Base-by-base conservation (phyloP, 164 flowering plant species). In the Litsea cubeba region DNA sequence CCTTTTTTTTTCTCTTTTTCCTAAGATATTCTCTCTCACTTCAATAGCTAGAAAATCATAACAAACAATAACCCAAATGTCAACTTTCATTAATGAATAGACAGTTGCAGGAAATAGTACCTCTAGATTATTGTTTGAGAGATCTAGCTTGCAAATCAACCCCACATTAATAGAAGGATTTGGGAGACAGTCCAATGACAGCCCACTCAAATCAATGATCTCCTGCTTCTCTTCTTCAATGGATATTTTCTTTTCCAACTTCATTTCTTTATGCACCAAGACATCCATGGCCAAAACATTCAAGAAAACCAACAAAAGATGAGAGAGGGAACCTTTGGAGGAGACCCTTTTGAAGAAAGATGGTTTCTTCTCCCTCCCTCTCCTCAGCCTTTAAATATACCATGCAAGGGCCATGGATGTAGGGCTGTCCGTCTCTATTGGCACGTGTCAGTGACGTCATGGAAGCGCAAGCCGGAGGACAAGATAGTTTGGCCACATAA, bases 91-190 rank as follows among this genome's bases (percentile, higher is more conserved):
- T 7, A 40, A 40, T 40, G 46, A 6, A 40, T 40, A 40, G 46
- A 40, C 46, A 40, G 46, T 40, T 40, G 46, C 46, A 8, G 11
- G 46, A 40, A 40, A 40, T 40, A 7, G 6, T 83, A 90, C 95
- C 89, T 87, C 89, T 20, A 90, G 83, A 80, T 91, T 87, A 81
- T 94, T 92, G 62, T 90, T 92, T 79, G 97, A 92, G 74, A 91
- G 88, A 73, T 94, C 95, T 2, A 94, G 79, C 73, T 88, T 89
- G 86, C 83, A 77, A 63, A 94, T 88, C 69, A 78, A 24, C 5
- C 80, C 83, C 10, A 90, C 70, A 70, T 92, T 87, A 5, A 91
- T 74, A 57, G 93, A 76, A 50, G 91, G 83, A 69, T 70, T 88
- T 11, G 97, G 95, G 1, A 92, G 82, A 72, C 79, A 23, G 5